These are phyloP conservation scores for Sarocladium oryzae DNA, from an alignment of 2,329 filamentous ascomycete genomes.

Conservation along the genomic window DNA sequence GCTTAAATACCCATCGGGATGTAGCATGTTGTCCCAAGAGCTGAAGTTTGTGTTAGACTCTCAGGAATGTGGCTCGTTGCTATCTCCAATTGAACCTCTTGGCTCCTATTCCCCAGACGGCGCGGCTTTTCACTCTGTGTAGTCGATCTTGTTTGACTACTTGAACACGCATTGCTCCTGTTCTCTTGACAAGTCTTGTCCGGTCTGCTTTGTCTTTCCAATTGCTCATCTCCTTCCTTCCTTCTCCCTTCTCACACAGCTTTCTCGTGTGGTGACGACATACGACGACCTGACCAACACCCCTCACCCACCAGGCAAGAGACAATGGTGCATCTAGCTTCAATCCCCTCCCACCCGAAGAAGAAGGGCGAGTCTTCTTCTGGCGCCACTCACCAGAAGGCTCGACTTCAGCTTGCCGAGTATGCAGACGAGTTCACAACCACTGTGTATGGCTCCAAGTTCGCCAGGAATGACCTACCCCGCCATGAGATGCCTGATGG, in stretches of 20 bases:
- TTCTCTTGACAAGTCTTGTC: background rate
- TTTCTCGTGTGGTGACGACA: background rate
- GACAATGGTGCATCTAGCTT: constrained; percentile 46
- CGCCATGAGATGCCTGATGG: constrained; percentile 78
- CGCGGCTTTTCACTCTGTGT: background rate
- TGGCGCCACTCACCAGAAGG: background rate
- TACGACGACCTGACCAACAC: background rate
- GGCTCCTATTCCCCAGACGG: background rate
- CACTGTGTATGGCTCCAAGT: constrained; percentile 82
- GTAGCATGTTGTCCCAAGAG: too few species aligned
- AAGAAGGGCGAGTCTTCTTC: constrained; percentile 17
- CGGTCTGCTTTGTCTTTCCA: too few species aligned
- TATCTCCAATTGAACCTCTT: background rate
- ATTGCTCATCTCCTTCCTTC: background rate
- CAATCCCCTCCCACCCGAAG: constrained; percentile 25
- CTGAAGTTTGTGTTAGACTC: too few species aligned
- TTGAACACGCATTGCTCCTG: background rate
- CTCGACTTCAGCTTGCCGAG: constrained; percentile 41
- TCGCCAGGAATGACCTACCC: constrained; percentile 74
- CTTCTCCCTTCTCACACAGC: background rate
- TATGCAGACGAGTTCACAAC: constrained; percentile 59
- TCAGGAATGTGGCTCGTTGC: constrained; percentile 1
- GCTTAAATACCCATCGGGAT: background rate
- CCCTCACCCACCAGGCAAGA: constrained; percentile 9
- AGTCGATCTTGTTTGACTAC: background rate